Base-by-base conservation (phyloP, 768 basidiomycete species). In the Lentinus tigrinus region DNA sequence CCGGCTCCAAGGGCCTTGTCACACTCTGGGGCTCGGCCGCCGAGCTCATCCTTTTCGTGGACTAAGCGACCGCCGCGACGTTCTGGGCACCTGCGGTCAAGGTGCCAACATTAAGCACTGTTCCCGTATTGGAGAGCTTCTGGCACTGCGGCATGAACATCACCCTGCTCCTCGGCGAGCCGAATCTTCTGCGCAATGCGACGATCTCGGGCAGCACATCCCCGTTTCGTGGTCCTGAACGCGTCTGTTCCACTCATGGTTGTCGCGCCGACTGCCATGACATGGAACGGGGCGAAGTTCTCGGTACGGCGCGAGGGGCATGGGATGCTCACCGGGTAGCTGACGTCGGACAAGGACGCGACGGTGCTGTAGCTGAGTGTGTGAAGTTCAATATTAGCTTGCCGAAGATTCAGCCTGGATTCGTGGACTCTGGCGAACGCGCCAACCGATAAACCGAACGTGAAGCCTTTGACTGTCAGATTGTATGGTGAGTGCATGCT, bases 381-480 rank as follows among this genome's bases (percentile, higher is more conserved):
- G n/a, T 94, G 93, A 87, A 77, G 70, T 93, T 83, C 69, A 78
- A 78, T 55, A 81, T 92, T 66, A 87, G 85, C 66, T 72, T 94
- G 26, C 93, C 93, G 0, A 92, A 94, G 72, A 78, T 87, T 16
- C 69, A 71, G 42, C 48, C 62, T 0, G 68, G 59, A 14, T 94
- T 85, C 66, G 3, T 94, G 91, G 91, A 77, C 75, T 9, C 64
- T 78, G 55, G 91, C 89, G n/a, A 79, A 90, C 64, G 85, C 85
- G 58, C 88, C 80, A 14, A 79, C 77, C 21, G 91, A 93, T 23
- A 90, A 89, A 61, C 85, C 87, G 56, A 88, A 88, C 1, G 77
- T 77, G 50, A 82, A 83, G 63, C 87, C 88, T 2, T 75, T 81
- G 56, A 89, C 88, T 60, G 89, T 89, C 61, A 88, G 88, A 13